phyloP scores from a whole-genome alignment of 1,284 basidiomycete species.

The Bjerkandera adusta region DNA sequence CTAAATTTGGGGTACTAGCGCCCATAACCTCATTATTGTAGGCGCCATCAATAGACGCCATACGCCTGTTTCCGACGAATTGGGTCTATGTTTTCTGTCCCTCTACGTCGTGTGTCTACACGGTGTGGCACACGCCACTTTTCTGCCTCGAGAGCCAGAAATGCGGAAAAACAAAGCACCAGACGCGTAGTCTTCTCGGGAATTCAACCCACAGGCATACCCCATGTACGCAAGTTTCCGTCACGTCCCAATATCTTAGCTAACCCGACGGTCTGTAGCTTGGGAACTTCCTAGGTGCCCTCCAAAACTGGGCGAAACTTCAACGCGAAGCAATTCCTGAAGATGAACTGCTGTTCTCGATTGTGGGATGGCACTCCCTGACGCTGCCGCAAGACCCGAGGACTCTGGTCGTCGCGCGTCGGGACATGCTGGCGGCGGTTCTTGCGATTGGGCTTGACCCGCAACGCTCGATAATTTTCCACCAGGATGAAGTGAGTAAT shows the following conservation, averaged over 20 bases:
- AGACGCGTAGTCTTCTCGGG: constrained; percentile 69
- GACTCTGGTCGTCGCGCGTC: constrained; percentile 58
- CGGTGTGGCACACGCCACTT: neutral
- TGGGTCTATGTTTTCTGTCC: too few relatives aligned
- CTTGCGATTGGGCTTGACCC: constrained; percentile 88
- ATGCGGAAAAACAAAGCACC: neutral
- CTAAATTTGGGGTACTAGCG: too few relatives aligned
- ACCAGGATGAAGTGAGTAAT: constrained; percentile 80
- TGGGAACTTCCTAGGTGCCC: constrained; percentile 91
- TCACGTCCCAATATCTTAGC: constrained; percentile 1
- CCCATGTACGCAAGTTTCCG: constrained; percentile 58
- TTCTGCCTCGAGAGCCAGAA: neutral
- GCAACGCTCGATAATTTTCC: constrained; percentile 74
- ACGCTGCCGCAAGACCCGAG: constrained; percentile 85
- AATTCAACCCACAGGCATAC: constrained; percentile 83
- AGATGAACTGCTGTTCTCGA: constrained; percentile 78
- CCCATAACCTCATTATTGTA: too few relatives aligned
- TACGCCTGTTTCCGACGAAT: too few relatives aligned
- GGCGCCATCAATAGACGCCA: too few relatives aligned
- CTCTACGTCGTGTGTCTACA: neutral
- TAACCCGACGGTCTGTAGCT: constrained; percentile 47
- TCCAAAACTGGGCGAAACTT: constrained; percentile 85
- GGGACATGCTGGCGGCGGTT: constrained; percentile 81
- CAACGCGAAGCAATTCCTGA: constrained; percentile 58
- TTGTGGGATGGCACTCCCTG: constrained; percentile 91